Percentiles rank a stretch among this genome's conserved stretches.
These are phyloP conservation scores for Marchantia paleacea DNA, from an alignment of 225 moss, liverwort and hornwort species.

Conservation along the genomic window DNA sequence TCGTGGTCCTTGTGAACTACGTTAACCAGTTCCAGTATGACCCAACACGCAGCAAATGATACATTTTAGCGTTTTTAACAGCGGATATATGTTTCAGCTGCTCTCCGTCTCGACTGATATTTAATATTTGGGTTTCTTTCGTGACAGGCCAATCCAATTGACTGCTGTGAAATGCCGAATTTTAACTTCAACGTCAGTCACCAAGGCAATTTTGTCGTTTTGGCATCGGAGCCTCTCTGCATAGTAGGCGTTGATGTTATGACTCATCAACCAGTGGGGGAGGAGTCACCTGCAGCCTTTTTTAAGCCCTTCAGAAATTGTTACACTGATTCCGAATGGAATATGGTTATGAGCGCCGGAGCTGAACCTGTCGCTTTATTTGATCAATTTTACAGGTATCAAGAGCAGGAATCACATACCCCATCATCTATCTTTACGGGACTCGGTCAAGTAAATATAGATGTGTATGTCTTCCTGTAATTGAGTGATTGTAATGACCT, in stretches of 20 bases:
- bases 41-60: too few species aligned
- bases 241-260: constrained; percentile 63
- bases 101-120: background rate
- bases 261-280: constrained; percentile 25
- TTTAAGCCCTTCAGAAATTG: constrained; percentile 43
- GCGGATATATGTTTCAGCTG: background rate
- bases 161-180: constrained; percentile 33
- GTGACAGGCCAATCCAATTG: constrained; percentile 20
- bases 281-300: constrained; percentile 34
- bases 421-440: too few species aligned
- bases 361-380: constrained; percentile 31
- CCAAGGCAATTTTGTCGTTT: constrained; percentile 55
- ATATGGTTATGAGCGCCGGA: constrained; percentile 49
- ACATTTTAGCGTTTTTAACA: too few species aligned
- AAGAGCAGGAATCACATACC: too few species aligned
- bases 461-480: too few species aligned
- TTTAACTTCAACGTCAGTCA: constrained; percentile 72
- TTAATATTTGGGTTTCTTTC: background rate
- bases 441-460: too few species aligned
- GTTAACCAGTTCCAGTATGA: too few species aligned
- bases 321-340: constrained; percentile 59
- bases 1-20: too few species aligned
- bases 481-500: too few species aligned
- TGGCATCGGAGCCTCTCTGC: constrained; percentile 62
- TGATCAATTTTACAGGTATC: constrained; percentile 65